Evolutionary conservation across 1,284 basidiomycete species (phyloP).

Genomic region (Lignosus rhinocerotis): DNA sequence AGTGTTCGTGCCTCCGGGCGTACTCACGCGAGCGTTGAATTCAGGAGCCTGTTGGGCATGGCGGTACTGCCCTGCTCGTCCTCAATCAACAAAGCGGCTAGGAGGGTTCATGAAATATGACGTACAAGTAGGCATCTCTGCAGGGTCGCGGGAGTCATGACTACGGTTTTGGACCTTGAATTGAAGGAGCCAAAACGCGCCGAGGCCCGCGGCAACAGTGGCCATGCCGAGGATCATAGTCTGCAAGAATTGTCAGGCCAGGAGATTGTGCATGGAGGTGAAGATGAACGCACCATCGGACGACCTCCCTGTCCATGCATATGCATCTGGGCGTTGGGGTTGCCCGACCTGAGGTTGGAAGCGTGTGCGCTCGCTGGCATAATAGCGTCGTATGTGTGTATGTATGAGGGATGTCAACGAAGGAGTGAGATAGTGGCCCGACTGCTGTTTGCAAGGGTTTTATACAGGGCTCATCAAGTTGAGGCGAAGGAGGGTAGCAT

Average conservation of each 20-base stretch:
- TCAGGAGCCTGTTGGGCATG: conserved; percentile 21
- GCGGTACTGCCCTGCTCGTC: conserved; percentile 21
- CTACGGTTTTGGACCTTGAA: conserved; percentile 19
- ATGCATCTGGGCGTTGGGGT: conserved; percentile 6
- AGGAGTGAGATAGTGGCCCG: no score
- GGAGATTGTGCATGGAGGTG: background rate
- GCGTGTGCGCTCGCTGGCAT: conserved; percentile 7
- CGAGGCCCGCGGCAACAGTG: conserved; percentile 17
- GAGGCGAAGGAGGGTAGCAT: background rate
- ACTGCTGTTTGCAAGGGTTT: background rate
- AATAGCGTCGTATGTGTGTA: background rate
- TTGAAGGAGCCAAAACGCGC: conserved; percentile 21
- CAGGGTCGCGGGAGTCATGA: conserved; percentile 11
- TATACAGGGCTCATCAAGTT: background rate
- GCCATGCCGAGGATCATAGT: conserved; percentile 23
- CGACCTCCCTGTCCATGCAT: conserved; percentile 10
- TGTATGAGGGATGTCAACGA: background rate
- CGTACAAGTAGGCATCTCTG: conserved; percentile 25
- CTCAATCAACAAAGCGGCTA: background rate
- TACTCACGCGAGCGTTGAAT: conserved; percentile 15
- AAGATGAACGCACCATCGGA: conserved; percentile 7
- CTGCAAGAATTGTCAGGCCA: background rate
- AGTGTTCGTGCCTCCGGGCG: conserved; percentile 5
- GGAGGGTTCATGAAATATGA: background rate
- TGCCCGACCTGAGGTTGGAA: conserved; percentile 3